These are phyloP conservation scores for Fusarium buharicum DNA, from an alignment of 2,329 filamentous ascomycete genomes.

Conservation along the genomic window DNA sequence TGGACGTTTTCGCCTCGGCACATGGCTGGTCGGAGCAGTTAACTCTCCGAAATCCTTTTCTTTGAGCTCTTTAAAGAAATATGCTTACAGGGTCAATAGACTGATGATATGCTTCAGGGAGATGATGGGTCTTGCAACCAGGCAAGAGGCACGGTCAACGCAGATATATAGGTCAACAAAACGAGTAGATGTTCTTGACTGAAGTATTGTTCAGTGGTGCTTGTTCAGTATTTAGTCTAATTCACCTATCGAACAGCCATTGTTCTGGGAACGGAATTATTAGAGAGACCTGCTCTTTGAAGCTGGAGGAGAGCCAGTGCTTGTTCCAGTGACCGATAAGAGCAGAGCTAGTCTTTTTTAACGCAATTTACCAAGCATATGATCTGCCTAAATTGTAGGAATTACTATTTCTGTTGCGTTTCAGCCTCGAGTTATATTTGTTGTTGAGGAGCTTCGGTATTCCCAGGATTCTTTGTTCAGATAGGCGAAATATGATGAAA, in stretches of 20 bases:
- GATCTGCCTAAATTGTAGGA: neutral
- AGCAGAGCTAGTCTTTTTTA: neutral
- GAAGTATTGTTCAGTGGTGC: neutral
- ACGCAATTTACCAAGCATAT: neutral
- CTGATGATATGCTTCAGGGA: neutral
- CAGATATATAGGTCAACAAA: slow-evolving; percentile 9
- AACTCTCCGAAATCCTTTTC: neutral
- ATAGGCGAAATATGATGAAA: neutral
- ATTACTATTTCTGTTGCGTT: slow-evolving; percentile 28
- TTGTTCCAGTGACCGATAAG: neutral
- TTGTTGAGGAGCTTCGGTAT: slow-evolving; percentile 3
- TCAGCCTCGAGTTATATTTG: slow-evolving; percentile 14
- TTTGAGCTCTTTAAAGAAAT: neutral
- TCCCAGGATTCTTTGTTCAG: slow-evolving; percentile 26
- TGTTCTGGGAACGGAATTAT: slow-evolving; percentile 1
- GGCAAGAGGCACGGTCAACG: slow-evolving; percentile 7
- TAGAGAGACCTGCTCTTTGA: slow-evolving; percentile 21
- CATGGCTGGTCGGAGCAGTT: slow-evolving; percentile 14
- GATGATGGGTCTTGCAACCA: slow-evolving; percentile 1
- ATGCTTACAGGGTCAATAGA: neutral
- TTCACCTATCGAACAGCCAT: slow-evolving; percentile 20
- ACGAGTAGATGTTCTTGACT: neutral
- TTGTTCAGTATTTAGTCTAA: neutral
- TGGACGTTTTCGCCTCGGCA: slow-evolving; percentile 33
- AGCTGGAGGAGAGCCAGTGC: neutral